A percentile compares a stretch with the other conserved stretches of the same genome.
These are phyloP conservation scores for Talaromyces verruculosus DNA, from an alignment of 2,329 filamentous ascomycete species.

Conservation along the genomic window DNA sequence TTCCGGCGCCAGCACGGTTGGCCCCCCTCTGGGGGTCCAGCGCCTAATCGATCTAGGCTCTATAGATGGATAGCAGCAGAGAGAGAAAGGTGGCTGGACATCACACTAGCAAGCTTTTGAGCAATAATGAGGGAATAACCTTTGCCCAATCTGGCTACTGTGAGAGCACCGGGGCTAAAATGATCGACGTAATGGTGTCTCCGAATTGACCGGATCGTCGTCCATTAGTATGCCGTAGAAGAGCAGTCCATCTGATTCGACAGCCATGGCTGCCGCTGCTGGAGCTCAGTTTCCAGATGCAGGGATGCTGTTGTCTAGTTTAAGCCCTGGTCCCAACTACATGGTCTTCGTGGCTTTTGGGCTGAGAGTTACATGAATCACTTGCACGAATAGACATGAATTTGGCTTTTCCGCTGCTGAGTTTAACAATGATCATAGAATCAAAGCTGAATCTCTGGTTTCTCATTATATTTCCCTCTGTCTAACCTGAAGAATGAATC, in stretches of 20 bases:
- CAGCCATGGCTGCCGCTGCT: background rate
- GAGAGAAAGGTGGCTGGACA: background rate
- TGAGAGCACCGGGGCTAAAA: background rate
- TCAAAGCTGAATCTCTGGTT: background rate
- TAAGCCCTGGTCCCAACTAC: background rate
- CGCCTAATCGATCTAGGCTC: background rate
- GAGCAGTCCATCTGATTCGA: background rate
- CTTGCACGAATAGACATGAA: background rate
- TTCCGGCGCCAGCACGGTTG: background rate
- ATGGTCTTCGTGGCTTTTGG: background rate
- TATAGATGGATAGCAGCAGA: background rate
- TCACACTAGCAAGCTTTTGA: background rate
- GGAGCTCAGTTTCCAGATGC: background rate
- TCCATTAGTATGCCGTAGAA: background rate
- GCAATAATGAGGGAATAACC: background rate
- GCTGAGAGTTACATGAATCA: background rate
- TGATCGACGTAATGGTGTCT: slow-evolving; percentile 7
- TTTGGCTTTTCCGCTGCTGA: background rate
- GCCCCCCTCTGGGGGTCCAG: background rate
- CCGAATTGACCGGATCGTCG: slow-evolving; percentile 12
- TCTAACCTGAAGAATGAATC: background rate
- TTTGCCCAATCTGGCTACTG: background rate
- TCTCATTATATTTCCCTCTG: background rate
- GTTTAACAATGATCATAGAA: background rate
- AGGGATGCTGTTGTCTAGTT: background rate